A percentile compares a stretch with the other conserved stretches of the same genome.
These are phyloP conservation scores for Durusdinium trenchii DNA, from an alignment of 73 alveolate species.

Conservation along the genomic window DNA sequence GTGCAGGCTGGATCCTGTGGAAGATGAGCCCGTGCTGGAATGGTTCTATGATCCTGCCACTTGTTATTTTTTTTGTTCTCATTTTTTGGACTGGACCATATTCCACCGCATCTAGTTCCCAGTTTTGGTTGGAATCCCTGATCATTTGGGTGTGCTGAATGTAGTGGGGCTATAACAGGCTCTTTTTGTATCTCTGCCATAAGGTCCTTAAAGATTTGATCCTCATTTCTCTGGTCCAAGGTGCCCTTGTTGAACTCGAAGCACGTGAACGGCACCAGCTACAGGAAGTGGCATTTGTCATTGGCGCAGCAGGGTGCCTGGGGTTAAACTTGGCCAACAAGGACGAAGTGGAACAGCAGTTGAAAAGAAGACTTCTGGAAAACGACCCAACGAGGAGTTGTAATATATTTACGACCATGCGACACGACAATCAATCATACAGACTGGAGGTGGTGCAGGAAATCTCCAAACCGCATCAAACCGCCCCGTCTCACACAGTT, in stretches of 20 bases:
- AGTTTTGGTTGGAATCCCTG: not conserved
- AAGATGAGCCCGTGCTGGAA: conserved; percentile 99
- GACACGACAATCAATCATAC: too few species aligned
- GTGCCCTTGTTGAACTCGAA: conserved; percentile 96
- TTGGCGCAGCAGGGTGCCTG: conserved; percentile 98
- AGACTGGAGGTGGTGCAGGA: too few species aligned
- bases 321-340: too few species aligned
- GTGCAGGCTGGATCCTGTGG: conserved; percentile 98
- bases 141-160: not conserved
- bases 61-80: not conserved
- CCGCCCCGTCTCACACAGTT: too few species aligned
- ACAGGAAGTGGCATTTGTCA: conserved; percentile 99
- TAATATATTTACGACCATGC: too few species aligned
- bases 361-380: too few species aligned
- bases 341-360: too few species aligned
- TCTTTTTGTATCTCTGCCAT: not conserved
- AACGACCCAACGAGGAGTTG: too few species aligned
- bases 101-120: not conserved
- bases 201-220: not conserved
- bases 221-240: not conserved
- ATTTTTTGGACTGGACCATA: not conserved
- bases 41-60: conserved; percentile 99
- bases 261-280: conserved; percentile 99
- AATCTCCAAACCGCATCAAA: too few species aligned
- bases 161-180: not conserved